phyloP scores from a whole-genome alignment of 1,284 basidiomycete species.

The Moesziomyces aphidis region DNA sequence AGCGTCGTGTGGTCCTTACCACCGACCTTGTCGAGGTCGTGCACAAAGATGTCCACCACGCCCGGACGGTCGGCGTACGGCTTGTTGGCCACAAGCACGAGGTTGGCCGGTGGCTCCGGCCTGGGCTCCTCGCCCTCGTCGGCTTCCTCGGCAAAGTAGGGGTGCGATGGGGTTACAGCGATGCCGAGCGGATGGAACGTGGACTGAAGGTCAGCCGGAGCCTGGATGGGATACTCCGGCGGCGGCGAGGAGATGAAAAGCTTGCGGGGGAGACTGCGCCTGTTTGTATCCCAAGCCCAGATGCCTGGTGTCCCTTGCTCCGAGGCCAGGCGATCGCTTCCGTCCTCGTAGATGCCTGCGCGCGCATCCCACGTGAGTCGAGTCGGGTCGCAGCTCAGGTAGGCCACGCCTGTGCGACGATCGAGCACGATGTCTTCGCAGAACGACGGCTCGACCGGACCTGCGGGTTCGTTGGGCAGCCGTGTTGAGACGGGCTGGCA shows the following conservation, averaged over 20 bases:
- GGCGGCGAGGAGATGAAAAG: conserved; percentile 46
- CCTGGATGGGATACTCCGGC: conserved; percentile 20
- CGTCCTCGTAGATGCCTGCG: conserved; percentile 40
- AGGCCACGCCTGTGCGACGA: conserved; percentile 42
- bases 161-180: conserved; percentile 40
- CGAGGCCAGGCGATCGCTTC: conserved; percentile 9
- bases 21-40: conserved; percentile 45
- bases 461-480: conserved; percentile 32
- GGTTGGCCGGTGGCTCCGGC: conserved; percentile 34
- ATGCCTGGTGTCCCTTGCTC: conserved; percentile 36
- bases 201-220: conserved; percentile 28
- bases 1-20: conserved; percentile 33
- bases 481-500: conserved; percentile 26
- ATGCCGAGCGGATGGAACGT: conserved; percentile 54
- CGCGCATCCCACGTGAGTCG: conserved; percentile 52
- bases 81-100: conserved; percentile 51
- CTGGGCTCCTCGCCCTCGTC: conserved; percentile 18
- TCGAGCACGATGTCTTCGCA: conserved; percentile 57
- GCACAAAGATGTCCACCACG: conserved; percentile 54
- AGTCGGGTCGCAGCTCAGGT: conserved; percentile 54
- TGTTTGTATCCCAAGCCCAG: conserved; percentile 53
- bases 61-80: conserved; percentile 39
- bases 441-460: conserved; percentile 41
- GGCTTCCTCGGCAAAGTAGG: conserved; percentile 35
- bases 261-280: conserved; percentile 22